Conservation (phyloP, 768 basidiomycete genomes). For the Psilocybe tampanensis region DNA sequence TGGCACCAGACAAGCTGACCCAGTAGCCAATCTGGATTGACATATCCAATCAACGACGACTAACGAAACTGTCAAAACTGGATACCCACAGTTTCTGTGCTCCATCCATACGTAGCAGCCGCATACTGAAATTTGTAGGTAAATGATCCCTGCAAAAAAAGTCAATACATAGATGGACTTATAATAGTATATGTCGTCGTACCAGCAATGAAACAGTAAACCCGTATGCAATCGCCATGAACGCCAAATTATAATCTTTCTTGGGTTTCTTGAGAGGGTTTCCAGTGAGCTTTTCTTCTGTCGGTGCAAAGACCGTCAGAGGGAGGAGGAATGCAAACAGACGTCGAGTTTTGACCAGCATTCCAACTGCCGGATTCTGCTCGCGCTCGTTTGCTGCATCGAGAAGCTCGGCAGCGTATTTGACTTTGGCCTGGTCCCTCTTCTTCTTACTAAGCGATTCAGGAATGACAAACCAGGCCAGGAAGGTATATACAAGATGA, state of each 20-base stretch:
- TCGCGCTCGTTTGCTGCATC: slow-evolving; percentile 18
- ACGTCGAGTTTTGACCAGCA: slow-evolving; percentile 43
- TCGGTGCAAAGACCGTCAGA: slow-evolving; percentile 64
- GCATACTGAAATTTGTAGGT: slow-evolving; percentile 69
- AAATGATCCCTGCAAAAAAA: slow-evolving; percentile 60
- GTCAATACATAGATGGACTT: neutral
- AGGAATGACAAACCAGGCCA: slow-evolving; percentile 66
- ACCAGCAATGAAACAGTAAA: slow-evolving; percentile 51
- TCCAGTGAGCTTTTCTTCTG: slow-evolving; percentile 17
- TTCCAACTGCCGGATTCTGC: slow-evolving; percentile 16
- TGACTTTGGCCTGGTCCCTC: slow-evolving; percentile 41
- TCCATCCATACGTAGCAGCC: slow-evolving; percentile 64
- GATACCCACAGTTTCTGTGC: slow-evolving; percentile 57
- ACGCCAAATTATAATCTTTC: slow-evolving; percentile 68
- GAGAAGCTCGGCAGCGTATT: slow-evolving; percentile 36
- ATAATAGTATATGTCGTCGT: slow-evolving; percentile 11
- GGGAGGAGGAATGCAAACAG: slow-evolving; percentile 71
- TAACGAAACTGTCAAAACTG: neutral
- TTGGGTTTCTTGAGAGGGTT: slow-evolving; percentile 42
- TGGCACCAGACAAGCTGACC: slow-evolving; percentile 54
- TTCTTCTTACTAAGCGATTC: slow-evolving; percentile 68
- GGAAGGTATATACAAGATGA: slow-evolving; percentile 50
- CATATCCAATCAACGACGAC: neutral
- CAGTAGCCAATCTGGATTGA: slow-evolving; percentile 74
- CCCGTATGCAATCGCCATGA: slow-evolving; percentile 56